phyloP scores from a whole-genome alignment of 805 yeast species.

The Yarrowia osloensis region DNA sequence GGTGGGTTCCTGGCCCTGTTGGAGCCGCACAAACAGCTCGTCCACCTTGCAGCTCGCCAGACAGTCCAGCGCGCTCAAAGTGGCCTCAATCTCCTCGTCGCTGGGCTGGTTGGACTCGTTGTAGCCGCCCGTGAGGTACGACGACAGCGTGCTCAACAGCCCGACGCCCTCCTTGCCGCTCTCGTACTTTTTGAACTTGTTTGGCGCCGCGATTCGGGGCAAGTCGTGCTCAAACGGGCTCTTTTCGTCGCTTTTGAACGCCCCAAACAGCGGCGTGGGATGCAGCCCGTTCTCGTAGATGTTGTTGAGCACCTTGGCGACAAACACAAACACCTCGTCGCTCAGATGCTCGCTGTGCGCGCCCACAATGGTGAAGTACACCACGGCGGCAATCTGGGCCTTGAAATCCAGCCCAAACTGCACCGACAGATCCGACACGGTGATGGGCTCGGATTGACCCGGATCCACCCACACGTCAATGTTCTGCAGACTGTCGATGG shows the following conservation, averaged over 20 bases:
- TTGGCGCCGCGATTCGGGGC: constrained; percentile 65
- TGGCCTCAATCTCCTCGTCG: constrained; percentile 86
- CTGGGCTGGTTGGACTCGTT: constrained; percentile 92
- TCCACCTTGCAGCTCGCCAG: constrained; percentile 66
- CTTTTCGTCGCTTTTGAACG: background rate
- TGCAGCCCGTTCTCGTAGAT: constrained; percentile 25
- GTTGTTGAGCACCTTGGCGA: constrained; percentile 20
- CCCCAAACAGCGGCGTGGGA: constrained; percentile 9
- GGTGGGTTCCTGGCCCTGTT: constrained; percentile 40
- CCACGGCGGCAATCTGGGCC: constrained; percentile 86
- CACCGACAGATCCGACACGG: constrained; percentile 79
- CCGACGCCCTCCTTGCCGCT: constrained; percentile 69
- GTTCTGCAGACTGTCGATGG: constrained; percentile 40
- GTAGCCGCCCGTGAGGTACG: constrained; percentile 81
- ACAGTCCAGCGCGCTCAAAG: constrained; percentile 81
- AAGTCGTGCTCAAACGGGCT: constrained; percentile 48
- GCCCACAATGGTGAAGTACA: constrained; percentile 67
- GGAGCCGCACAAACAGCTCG: constrained; percentile 55
- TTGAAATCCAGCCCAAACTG: constrained; percentile 87
- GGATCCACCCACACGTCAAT: constrained; percentile 51
- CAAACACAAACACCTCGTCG: background rate
- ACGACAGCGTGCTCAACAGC: constrained; percentile 85
- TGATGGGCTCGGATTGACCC: constrained; percentile 52
- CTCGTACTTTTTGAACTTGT: constrained; percentile 58
- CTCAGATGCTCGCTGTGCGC: constrained; percentile 1